These are phyloP conservation scores for Papilionanthe hybrid DNA, from an alignment of 116 monocot species.

Conservation along the genomic window DNA sequence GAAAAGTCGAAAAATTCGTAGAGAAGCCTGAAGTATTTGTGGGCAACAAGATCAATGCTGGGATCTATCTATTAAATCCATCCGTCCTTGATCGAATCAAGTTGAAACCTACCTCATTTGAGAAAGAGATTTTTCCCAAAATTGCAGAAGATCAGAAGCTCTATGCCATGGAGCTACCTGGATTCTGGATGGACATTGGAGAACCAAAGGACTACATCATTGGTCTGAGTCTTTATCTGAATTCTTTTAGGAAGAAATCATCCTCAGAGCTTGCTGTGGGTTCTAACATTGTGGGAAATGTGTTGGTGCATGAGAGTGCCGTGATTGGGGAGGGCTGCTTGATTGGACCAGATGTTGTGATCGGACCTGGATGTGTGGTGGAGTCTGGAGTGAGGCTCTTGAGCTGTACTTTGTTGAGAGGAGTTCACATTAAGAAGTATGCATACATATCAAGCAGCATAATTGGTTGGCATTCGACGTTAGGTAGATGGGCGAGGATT, in stretches of 20 bases:
- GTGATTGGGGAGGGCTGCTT: constrained; percentile 46
- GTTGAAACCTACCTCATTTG: constrained; percentile 49
- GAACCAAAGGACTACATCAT: constrained; percentile 54
- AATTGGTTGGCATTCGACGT: constrained; percentile 51
- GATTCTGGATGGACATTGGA: constrained; percentile 63
- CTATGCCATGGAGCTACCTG: constrained; percentile 45
- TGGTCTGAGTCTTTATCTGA: constrained; percentile 40
- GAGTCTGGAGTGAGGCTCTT: constrained; percentile 44
- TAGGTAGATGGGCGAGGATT: constrained; percentile 46
- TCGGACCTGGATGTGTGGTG: constrained; percentile 45
- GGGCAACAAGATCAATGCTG: constrained; percentile 92
- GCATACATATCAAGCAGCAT: constrained; percentile 46
- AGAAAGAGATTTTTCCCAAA: constrained; percentile 50
- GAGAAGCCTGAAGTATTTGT: constrained; percentile 88
- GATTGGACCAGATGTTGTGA: constrained; percentile 50
- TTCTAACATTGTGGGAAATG: constrained; percentile 34
- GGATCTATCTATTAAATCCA: constrained; percentile 81
- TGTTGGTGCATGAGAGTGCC: constrained; percentile 46
- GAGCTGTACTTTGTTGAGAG: constrained; percentile 44
- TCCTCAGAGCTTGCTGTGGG: constrained; percentile 28
- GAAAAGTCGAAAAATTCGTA: constrained; percentile 76
- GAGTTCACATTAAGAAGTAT: constrained; percentile 36
- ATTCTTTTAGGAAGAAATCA: constrained; percentile 34
- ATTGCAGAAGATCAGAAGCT: constrained; percentile 42
- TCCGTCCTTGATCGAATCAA: constrained; percentile 55